phyloP scores from a whole-genome alignment of 371 early-diverging fungal genomes.

The Saksenaea vasiformis region DNA sequence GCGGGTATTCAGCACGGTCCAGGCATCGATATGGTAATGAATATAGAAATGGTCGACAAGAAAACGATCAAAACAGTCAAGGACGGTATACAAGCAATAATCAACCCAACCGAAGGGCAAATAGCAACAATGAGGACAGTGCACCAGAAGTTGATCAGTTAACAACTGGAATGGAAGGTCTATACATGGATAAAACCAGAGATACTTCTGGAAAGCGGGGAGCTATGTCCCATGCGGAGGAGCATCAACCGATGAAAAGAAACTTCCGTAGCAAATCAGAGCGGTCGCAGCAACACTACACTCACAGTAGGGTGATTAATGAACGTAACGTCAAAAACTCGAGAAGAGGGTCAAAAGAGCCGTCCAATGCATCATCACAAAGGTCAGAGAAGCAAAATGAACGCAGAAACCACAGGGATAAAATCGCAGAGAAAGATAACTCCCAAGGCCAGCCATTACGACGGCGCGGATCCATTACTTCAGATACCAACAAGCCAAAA shows the following conservation, averaged over 20 bases:
- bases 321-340: background rate
- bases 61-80: background rate
- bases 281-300: background rate
- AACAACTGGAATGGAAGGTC: background rate
- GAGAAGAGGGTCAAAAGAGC: background rate
- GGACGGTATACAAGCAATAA: background rate
- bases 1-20: background rate
- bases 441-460: background rate
- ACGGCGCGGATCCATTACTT: background rate
- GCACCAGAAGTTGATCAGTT: background rate
- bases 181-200: background rate
- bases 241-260: background rate
- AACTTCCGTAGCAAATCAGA: background rate
- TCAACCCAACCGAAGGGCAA: background rate
- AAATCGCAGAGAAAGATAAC: background rate
- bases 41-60: background rate
- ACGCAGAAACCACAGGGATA: background rate
- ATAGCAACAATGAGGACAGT: background rate
- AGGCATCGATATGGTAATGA: background rate
- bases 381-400: constrained; percentile 4
- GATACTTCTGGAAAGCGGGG: background rate
- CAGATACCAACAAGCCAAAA: constrained; percentile 5
- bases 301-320: background rate
- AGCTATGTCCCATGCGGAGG: background rate
- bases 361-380: background rate